Evolutionary conservation across 1,284 basidiomycete genomes (phyloP).

Genomic region (Cystobasidium pallidum): DNA sequence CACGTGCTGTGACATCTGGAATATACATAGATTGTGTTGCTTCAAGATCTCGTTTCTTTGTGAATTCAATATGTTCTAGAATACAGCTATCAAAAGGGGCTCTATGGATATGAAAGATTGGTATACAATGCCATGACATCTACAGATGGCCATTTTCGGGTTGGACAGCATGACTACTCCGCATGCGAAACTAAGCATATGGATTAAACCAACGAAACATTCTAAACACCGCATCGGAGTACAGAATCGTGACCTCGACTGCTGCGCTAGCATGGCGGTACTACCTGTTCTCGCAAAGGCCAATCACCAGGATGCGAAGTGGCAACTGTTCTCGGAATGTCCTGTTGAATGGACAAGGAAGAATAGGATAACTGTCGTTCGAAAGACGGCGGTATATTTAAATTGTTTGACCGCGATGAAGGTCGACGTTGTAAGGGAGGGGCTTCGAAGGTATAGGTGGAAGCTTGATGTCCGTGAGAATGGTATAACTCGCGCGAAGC

Average conservation of each 20-base stretch:
- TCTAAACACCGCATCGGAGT: too few species aligned
- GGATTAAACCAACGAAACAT: too few species aligned
- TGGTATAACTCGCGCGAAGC: constrained; percentile 36
- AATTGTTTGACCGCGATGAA: neutral
- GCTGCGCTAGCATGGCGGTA: constrained; percentile 6
- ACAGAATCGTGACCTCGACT: neutral
- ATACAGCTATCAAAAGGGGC: neutral
- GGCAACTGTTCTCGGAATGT: constrained; percentile 10
- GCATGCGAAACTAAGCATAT: too few species aligned
- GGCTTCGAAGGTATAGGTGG: constrained; percentile 22
- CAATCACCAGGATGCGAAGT: constrained; percentile 25
- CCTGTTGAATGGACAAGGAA: neutral
- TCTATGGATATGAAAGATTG: neutral
- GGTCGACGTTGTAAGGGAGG: neutral
- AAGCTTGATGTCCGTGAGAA: constrained; percentile 29
- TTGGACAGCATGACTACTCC: too few species aligned
- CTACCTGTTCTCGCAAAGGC: constrained; percentile 12
- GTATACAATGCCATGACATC: neutral
- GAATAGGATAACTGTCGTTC: neutral
- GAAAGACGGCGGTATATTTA: neutral
- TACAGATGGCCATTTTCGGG: neutral
- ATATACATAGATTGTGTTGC: too few species aligned
- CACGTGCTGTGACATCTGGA: too few species aligned
- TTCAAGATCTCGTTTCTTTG: too few species aligned
- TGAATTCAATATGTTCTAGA: too few species aligned